Conservation (phyloP, 306 rosid genomes). For the Casuarina cunninghamiana region DNA sequence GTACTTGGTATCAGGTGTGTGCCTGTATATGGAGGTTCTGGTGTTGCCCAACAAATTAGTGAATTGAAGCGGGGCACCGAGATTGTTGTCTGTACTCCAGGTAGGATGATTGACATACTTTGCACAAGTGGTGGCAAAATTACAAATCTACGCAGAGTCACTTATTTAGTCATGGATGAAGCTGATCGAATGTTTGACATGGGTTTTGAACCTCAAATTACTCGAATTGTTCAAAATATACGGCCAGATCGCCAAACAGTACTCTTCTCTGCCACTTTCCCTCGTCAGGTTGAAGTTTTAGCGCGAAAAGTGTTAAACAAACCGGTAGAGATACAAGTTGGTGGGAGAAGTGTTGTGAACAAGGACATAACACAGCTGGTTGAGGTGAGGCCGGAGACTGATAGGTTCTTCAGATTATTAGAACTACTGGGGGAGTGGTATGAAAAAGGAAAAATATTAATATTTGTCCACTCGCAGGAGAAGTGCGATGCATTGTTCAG, state of each 20-base stretch:
- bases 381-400: conserved; percentile 82
- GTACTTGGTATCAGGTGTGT: conserved; percentile 78
- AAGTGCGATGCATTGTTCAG: conserved; percentile 86
- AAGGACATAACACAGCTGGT: conserved; percentile 82
- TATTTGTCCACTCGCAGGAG: conserved; percentile 91
- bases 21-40: conserved; percentile 97
- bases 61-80: conserved; percentile 97
- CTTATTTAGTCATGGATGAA: conserved; percentile 93
- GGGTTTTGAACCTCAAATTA: conserved; percentile 98
- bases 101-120: conserved; percentile 95
- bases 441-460: conserved; percentile 85
- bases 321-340: conserved; percentile 92
- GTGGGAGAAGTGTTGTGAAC: conserved; percentile 96
- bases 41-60: conserved; percentile 98
- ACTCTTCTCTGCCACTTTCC: conserved; percentile 91
- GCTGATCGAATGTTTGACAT: conserved; percentile 99
- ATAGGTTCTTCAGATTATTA: conserved; percentile 77
- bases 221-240: conserved; percentile 88
- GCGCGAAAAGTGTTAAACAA: conserved; percentile 81
- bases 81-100: conserved; percentile 95
- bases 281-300: conserved; percentile 88
- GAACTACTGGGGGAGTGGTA: conserved; percentile 93
- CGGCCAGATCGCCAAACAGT: conserved; percentile 89
- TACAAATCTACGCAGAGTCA: conserved; percentile 85
- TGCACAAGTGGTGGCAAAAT: conserved; percentile 96